Percentiles rank a stretch among this genome's conserved stretches.
These are phyloP conservation scores for Penicillium simplicissimum DNA, from an alignment of 495 filamentous ascomycete species.

Conservation along the genomic window DNA sequence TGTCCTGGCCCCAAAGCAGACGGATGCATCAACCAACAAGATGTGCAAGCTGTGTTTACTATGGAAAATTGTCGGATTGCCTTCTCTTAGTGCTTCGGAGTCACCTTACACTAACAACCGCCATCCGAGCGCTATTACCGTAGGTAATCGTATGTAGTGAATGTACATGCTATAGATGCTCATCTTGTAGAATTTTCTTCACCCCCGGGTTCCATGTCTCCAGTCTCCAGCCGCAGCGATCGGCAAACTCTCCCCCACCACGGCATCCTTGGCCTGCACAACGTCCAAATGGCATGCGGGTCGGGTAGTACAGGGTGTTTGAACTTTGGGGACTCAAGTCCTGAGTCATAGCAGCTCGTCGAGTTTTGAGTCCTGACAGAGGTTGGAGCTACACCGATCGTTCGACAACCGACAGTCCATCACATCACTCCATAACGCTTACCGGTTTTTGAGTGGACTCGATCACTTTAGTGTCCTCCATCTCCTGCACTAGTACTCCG, in stretches of 20 bases:
- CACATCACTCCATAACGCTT: background rate
- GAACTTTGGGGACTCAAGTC: background rate
- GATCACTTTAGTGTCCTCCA: background rate
- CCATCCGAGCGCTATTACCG: background rate
- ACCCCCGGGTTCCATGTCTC: background rate
- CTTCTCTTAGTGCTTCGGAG: background rate
- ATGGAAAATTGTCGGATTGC: background rate
- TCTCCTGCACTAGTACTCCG: background rate
- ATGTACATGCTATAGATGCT: background rate
- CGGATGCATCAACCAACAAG: background rate
- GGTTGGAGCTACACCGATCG: background rate
- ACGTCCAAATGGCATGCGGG: slow-evolving; percentile 24
- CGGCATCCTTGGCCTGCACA: slow-evolving; percentile 24
- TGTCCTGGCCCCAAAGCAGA: background rate
- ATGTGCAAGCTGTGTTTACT: background rate
- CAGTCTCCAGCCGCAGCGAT: slow-evolving; percentile 24
- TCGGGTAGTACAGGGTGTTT: slow-evolving; percentile 27
- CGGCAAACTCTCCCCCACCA: slow-evolving; percentile 29
- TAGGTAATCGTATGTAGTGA: background rate
- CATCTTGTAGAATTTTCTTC: background rate
- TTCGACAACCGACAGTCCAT: background rate
- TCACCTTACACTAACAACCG: too few relatives aligned
- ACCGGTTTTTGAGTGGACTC: background rate
- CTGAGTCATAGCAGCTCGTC: background rate
- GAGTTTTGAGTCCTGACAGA: background rate